Percentiles rank a stretch among this genome's conserved stretches.
Evolutionary conservation across 164 flowering plant genomes (phyloP).

Genomic region (Liquidambar formosana): DNA sequence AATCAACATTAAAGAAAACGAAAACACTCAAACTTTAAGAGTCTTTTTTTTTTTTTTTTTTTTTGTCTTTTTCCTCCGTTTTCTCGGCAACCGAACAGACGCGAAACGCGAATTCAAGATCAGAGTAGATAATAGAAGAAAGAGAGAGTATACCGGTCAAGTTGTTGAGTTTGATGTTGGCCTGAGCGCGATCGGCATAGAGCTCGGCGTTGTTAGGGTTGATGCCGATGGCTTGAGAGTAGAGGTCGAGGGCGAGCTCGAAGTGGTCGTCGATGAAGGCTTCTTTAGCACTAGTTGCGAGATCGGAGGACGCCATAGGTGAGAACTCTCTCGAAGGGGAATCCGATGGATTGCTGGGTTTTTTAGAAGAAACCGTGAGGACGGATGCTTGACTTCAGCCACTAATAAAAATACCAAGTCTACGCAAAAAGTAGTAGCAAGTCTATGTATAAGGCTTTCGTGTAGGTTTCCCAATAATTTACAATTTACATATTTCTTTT

Average conservation of each 20-base stretch:
- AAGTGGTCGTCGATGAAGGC: constrained; percentile 91
- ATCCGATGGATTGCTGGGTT: not conserved
- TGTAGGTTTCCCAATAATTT: too few species aligned
- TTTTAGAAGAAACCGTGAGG: too few species aligned
- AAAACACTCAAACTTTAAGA: not conserved
- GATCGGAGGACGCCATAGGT: constrained; percentile 56
- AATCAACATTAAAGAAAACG: not conserved
- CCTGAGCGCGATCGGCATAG: constrained; percentile 85
- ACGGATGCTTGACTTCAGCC: too few species aligned
- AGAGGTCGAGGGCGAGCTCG: constrained; percentile 76
- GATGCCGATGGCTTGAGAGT: constrained; percentile 64
- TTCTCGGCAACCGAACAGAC: not conserved
- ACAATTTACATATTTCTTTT: too few species aligned
- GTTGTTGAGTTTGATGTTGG: constrained; percentile 70
- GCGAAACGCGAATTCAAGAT: not conserved
- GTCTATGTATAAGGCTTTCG: too few species aligned
- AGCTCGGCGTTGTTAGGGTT: constrained; percentile 62
- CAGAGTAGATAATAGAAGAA: not conserved
- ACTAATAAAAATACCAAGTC: too few species aligned
- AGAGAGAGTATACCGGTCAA: constrained; percentile 53
- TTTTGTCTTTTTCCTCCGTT: not conserved
- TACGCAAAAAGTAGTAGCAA: too few species aligned
- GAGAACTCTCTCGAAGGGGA: not conserved
- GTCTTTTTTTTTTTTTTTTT: not conserved
- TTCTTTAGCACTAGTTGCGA: constrained; percentile 64